Conservation (phyloP, 1,139 yeast genomes). For the Wickerhamiella infanticola region DNA sequence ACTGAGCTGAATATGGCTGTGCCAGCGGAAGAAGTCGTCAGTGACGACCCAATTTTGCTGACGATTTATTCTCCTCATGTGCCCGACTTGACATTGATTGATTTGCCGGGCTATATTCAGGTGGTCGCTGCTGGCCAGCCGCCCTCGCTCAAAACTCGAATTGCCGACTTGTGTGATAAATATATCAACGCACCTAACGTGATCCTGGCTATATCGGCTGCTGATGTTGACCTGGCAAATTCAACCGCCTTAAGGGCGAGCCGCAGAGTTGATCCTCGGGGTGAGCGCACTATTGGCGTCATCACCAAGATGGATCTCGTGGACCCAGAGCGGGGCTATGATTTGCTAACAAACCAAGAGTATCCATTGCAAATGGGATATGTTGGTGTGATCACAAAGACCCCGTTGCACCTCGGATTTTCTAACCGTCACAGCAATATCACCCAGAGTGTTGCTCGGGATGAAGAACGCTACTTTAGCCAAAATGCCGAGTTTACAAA, state of each 20-base stretch:
- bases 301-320: constrained; percentile 87
- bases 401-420: constrained; percentile 32
- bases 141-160: constrained; percentile 58
- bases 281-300: constrained; percentile 92
- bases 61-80: constrained; percentile 83
- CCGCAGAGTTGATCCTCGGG: constrained; percentile 82
- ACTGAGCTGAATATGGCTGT: constrained; percentile 87
- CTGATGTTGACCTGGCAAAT: constrained; percentile 95
- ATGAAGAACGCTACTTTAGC: constrained; percentile 27
- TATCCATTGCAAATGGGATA: constrained; percentile 93
- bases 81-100: constrained; percentile 88
- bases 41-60: constrained; percentile 81
- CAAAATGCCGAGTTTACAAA: constrained; percentile 46
- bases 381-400: constrained; percentile 86
- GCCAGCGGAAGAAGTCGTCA: constrained; percentile 67
- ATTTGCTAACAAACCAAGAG: constrained; percentile 54
- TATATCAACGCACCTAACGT: constrained; percentile 87
- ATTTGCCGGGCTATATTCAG: constrained; percentile 94
- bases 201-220: constrained; percentile 89
- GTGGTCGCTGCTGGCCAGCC: constrained; percentile 97
- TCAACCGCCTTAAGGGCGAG: constrained; percentile 89
- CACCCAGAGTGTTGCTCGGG: constrained; percentile 27
- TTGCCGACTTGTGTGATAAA: constrained; percentile 63
- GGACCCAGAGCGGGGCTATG: constrained; percentile 55
- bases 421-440: constrained; percentile 13